Conservation (phyloP, 2,329 filamentous ascomycete species). For the Talaromyces funiculosus region DNA sequence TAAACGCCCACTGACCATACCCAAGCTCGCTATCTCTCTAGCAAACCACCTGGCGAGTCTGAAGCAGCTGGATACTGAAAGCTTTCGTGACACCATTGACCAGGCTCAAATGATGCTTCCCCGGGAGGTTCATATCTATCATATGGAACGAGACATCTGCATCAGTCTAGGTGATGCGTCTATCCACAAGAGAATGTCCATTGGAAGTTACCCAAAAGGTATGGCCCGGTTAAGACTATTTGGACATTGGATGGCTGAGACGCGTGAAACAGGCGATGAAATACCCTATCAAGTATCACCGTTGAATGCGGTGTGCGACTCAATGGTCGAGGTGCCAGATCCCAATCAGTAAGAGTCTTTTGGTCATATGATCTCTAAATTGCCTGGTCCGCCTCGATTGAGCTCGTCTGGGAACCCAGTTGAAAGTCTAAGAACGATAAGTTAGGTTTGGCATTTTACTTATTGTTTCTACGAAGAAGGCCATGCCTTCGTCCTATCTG, state of each 20-base stretch:
- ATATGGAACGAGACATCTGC: background rate
- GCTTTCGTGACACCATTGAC: background rate
- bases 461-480: background rate
- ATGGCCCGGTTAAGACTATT: background rate
- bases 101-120: background rate
- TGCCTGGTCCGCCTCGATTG: background rate
- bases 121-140: background rate
- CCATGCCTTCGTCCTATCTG: background rate
- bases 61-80: background rate
- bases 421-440: background rate
- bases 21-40: background rate
- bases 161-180: background rate
- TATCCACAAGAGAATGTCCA: background rate
- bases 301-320: background rate
- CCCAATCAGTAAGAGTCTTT: background rate
- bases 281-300: background rate
- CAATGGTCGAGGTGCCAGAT: background rate
- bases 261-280: background rate
- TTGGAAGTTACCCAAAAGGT: background rate
- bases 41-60: background rate
- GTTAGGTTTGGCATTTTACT: background rate
- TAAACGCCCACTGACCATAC: background rate
- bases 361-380: background rate
- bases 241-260: background rate
- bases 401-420: background rate